These are phyloP conservation scores for Suhomyces xylopsoci DNA, from an alignment of 805 yeast species.

Conservation along the genomic window DNA sequence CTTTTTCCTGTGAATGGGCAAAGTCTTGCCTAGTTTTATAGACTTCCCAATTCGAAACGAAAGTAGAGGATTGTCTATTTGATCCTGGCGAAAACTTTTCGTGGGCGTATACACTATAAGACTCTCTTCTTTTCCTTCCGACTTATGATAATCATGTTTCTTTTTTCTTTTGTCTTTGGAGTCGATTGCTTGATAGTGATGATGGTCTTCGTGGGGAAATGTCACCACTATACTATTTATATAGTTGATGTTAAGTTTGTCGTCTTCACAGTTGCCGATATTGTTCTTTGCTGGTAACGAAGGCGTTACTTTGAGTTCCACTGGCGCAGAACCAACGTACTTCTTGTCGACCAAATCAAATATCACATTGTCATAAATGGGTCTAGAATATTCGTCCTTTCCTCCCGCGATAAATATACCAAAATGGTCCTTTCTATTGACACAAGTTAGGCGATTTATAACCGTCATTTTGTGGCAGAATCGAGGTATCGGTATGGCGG, in stretches of 20 bases:
- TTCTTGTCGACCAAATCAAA: conserved; percentile 45
- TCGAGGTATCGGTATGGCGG: conserved; percentile 35
- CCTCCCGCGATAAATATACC: conserved; percentile 60
- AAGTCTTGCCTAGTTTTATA: conserved; percentile 27
- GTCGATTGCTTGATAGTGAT: conserved; percentile 7
- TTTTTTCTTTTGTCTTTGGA: conserved; percentile 2
- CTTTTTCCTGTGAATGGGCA: conserved; percentile 29
- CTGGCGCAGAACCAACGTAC: conserved; percentile 24
- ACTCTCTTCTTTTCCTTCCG: conserved; percentile 9
- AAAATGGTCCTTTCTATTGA: conserved; percentile 37
- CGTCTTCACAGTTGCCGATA: conserved; percentile 14
- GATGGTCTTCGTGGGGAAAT: conserved; percentile 24
- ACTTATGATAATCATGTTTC: conserved; percentile 1
- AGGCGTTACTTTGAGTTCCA: conserved; percentile 14
- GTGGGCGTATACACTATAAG: conserved; percentile 36
- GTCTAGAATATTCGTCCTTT: conserved; percentile 31
- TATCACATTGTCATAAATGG: conserved; percentile 32
- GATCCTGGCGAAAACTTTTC: conserved; percentile 7
- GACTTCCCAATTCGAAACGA: conserved; percentile 34
- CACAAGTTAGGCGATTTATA: conserved; percentile 34
- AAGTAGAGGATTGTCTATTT: conserved; percentile 28
- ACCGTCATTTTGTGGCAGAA: conserved; percentile 53
- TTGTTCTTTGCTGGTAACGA: conserved; percentile 2
- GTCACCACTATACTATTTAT: conserved; percentile 33
- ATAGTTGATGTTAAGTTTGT: conserved; percentile 28